These are phyloP conservation scores for Xylaria longipes DNA, from an alignment of 495 filamentous ascomycete genomes.

Conservation along the genomic window DNA sequence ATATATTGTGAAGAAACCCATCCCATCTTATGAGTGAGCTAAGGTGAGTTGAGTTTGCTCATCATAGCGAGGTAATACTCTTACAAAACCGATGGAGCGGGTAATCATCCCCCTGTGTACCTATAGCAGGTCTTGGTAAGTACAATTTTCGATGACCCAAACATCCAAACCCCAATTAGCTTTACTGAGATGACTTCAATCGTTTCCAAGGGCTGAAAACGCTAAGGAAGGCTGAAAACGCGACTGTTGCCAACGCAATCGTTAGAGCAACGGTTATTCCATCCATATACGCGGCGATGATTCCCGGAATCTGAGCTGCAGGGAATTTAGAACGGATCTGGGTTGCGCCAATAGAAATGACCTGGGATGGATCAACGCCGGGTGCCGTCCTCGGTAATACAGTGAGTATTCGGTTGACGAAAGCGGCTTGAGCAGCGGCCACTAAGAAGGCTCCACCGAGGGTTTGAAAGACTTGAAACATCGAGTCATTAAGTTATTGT, in stretches of 20 bases:
- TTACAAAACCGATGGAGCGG: no score
- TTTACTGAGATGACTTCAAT: constrained; percentile 27
- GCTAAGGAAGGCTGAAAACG: constrained; percentile 25
- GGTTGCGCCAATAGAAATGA: constrained; percentile 59
- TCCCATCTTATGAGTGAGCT: no score
- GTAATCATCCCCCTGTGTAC: no score
- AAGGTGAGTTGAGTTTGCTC: no score
- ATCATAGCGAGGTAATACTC: no score
- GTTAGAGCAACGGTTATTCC: constrained; percentile 59
- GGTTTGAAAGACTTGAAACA: constrained; percentile 45
- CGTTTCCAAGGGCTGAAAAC: constrained; percentile 34
- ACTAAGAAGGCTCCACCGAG: constrained; percentile 58
- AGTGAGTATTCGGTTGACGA: constrained; percentile 50
- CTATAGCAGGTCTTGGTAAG: no score
- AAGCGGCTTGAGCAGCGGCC: constrained; percentile 54
- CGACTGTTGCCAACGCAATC: constrained; percentile 43
- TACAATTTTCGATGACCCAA: no score
- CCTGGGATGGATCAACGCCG: constrained; percentile 44
- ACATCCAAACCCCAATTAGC: no score
- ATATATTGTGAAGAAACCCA: no score
- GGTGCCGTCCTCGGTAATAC: constrained; percentile 48
- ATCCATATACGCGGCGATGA: constrained; percentile 64
- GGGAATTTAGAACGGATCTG: constrained; percentile 56
- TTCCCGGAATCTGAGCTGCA: constrained; percentile 50
- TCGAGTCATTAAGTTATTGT: background rate